These are phyloP conservation scores for Dryadomyces sulphureus DNA, from an alignment of 2,329 filamentous ascomycete species.

Conservation along the genomic window DNA sequence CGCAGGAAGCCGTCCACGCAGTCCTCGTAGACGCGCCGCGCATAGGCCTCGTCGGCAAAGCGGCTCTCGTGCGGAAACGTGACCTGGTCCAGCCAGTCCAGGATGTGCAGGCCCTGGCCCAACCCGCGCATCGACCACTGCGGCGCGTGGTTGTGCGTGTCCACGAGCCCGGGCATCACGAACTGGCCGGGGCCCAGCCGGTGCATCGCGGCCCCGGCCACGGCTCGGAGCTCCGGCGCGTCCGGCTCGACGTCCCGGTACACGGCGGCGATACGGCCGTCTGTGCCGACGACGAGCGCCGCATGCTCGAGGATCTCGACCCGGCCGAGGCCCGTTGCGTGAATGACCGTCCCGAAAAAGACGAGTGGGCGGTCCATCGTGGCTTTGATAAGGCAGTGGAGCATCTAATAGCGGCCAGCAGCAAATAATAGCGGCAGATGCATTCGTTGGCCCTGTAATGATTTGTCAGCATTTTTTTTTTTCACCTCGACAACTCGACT, in stretches of 20 bases:
- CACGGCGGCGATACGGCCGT: neutral
- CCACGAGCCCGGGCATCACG: constrained; percentile 45
- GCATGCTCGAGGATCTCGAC: constrained; percentile 11
- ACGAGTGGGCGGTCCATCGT: neutral
- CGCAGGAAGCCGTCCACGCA: constrained; percentile 43
- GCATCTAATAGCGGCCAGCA: too few relatives aligned
- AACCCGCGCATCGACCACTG: constrained; percentile 35
- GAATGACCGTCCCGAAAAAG: constrained; percentile 2
- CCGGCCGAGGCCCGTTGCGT: neutral
- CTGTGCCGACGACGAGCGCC: neutral
- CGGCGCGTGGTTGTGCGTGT: constrained; percentile 56
- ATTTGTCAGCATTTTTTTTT: neutral
- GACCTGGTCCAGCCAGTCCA: constrained; percentile 49
- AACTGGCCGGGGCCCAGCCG: constrained; percentile 29
- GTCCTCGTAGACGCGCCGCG: constrained; percentile 31
- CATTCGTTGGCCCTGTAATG: too few relatives aligned
- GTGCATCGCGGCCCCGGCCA: constrained; percentile 11
- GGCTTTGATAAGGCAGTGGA: too few relatives aligned
- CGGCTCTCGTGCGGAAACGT: constrained; percentile 51
- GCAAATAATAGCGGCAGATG: too few relatives aligned
- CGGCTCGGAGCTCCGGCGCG: neutral
- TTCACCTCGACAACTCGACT: neutral
- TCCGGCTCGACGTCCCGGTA: neutral
- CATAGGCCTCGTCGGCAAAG: constrained; percentile 39
- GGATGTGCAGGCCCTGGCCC: constrained; percentile 34